These are phyloP conservation scores for Xylariales sp. DNA, from an alignment of 2,329 filamentous ascomycete genomes.

Conservation along the genomic window DNA sequence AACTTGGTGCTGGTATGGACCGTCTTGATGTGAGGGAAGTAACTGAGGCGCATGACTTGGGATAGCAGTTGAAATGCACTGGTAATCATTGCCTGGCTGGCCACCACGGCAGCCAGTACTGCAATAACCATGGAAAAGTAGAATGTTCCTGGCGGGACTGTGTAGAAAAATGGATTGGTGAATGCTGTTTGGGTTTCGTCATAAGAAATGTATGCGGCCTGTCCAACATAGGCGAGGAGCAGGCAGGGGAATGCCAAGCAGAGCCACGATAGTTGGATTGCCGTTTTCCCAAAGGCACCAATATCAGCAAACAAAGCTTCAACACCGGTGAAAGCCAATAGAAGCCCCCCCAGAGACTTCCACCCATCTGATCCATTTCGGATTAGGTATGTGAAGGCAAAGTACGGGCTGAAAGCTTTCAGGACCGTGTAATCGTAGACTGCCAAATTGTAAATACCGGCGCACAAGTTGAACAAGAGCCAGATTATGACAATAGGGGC, in stretches of 20 bases:
- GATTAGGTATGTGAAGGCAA: constrained; percentile 52
- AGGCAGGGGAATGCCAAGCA: constrained; percentile 57
- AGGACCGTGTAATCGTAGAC: constrained; percentile 44
- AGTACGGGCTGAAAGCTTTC: constrained; percentile 49
- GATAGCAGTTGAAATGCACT: constrained; percentile 55
- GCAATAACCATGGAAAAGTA: constrained; percentile 63
- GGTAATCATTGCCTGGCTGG: constrained; percentile 72
- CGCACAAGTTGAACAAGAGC: constrained; percentile 54
- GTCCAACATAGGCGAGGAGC: constrained; percentile 60
- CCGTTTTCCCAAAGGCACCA: constrained; percentile 62
- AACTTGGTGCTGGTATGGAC: constrained; percentile 63
- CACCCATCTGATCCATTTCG: constrained; percentile 56
- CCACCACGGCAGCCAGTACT: constrained; percentile 65
- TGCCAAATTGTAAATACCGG: constrained; percentile 56
- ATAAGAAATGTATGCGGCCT: constrained; percentile 63
- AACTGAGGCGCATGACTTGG: constrained; percentile 55
- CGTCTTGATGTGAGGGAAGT: constrained; percentile 69
- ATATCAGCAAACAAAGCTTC: constrained; percentile 72
- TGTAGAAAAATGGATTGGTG: constrained; percentile 68
- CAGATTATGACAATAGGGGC: constrained; percentile 62
- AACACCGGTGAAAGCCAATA: constrained; percentile 68
- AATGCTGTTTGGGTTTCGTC: constrained; percentile 42
- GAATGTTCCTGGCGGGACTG: constrained; percentile 59
- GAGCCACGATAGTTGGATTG: constrained; percentile 68
- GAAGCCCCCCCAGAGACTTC: constrained; percentile 59